phyloP scores from a whole-genome alignment of 2,329 filamentous ascomycete species.

The Capronia epimyces region DNA sequence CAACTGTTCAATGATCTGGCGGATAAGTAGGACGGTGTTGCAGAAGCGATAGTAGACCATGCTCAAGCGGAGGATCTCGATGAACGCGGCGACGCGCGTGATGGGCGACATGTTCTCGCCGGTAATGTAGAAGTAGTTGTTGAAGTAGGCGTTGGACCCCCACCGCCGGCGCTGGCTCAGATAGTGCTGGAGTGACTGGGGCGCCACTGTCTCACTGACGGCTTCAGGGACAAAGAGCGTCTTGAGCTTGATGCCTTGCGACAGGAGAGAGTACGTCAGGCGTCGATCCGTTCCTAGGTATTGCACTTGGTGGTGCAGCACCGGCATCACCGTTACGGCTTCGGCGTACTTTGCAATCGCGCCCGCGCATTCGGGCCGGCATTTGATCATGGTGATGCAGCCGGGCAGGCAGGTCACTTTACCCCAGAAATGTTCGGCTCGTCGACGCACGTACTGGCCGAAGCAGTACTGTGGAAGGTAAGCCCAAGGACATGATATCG shows the following conservation, averaged over 20 bases:
- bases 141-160: constrained; percentile 20
- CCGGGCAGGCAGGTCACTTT: constrained; percentile 16
- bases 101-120: constrained; percentile 9
- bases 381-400: constrained; percentile 16
- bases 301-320: constrained; percentile 15
- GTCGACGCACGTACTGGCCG: constrained; percentile 12
- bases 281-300: constrained; percentile 16
- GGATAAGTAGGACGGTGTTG: constrained; percentile 12
- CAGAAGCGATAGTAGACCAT: constrained; percentile 17
- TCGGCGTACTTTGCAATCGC: constrained; percentile 14
- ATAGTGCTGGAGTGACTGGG: constrained; percentile 12
- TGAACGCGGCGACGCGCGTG: constrained; percentile 9
- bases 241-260: constrained; percentile 7
- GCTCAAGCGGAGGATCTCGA: constrained; percentile 14
- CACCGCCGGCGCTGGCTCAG: constrained; percentile 18
- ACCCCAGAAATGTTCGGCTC: constrained; percentile 13
- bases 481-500: neutral
- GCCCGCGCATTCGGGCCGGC: constrained; percentile 10
- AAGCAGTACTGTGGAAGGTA: constrained; percentile 5
- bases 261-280: constrained; percentile 12
- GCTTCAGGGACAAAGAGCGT: constrained; percentile 16
- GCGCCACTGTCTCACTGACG: constrained; percentile 15
- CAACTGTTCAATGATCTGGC: neutral
- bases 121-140: constrained; percentile 18
- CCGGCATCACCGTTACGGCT: constrained; percentile 7